These are phyloP conservation scores for Claviceps sp. DNA, from an alignment of 2,329 filamentous ascomycete species.

Conservation along the genomic window DNA sequence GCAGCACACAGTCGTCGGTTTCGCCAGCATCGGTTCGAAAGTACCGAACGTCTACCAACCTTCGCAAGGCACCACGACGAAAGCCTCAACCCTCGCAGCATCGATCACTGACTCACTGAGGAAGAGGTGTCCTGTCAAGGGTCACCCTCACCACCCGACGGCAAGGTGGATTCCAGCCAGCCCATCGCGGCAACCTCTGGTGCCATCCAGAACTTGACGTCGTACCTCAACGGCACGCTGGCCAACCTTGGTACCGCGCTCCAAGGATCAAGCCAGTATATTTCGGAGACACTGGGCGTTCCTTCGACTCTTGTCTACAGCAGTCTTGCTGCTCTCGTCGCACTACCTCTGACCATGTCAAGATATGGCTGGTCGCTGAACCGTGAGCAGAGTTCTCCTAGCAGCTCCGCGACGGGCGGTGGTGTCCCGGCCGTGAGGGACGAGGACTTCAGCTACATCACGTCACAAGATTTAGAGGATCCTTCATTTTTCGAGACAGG, in stretches of 20 bases:
- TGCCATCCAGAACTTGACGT: constrained; percentile 47
- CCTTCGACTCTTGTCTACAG: constrained; percentile 36
- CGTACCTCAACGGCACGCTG: constrained; percentile 42
- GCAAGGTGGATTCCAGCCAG: constrained; percentile 51
- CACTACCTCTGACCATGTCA: constrained; percentile 39
- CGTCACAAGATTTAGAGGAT: constrained; percentile 55
- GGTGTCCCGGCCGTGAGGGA: constrained; percentile 53
- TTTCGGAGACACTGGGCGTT: constrained; percentile 36
- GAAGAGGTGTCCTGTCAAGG: constrained; percentile 21
- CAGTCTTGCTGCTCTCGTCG: constrained; percentile 34
- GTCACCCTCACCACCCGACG: constrained; percentile 24
- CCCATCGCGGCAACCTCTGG: constrained; percentile 46
- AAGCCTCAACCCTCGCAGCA: neutral
- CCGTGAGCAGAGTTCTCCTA: constrained; percentile 38
- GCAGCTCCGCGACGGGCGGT: constrained; percentile 31
- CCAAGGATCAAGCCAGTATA: constrained; percentile 36
- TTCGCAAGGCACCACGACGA: neutral
- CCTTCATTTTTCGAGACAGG: constrained; percentile 14
- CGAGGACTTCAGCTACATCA: constrained; percentile 71
- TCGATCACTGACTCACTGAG: neutral
- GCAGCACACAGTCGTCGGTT: neutral
- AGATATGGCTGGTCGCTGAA: constrained; percentile 37
- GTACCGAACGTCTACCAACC: neutral
- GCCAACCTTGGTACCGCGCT: constrained; percentile 34
- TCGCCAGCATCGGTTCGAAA: neutral